Base-by-base conservation (phyloP, 2,329 filamentous ascomycete genomes). In the Fusarium sp. region DNA sequence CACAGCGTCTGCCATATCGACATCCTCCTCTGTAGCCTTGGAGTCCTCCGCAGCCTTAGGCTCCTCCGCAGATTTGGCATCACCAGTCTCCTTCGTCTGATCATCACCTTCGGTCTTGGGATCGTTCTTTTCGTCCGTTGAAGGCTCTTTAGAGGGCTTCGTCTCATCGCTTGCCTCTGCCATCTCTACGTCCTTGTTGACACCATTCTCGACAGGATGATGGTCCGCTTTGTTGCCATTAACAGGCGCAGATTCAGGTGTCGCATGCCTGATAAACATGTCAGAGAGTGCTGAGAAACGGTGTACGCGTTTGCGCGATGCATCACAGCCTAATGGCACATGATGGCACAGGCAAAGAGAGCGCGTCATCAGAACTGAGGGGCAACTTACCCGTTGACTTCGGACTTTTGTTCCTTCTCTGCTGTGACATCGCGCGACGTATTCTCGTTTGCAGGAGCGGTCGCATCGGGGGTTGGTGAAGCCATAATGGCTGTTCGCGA, bases 401-500 rank as follows among this genome's bases (percentile, higher is more conserved):
- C 79, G 58, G 81, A 67, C 57, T 79, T 82, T 37, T 75, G 70
- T 47, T 80, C 80, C 72, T 79, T 79, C 25, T 78, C 75, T n/a
- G 67, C 53, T 58, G 72, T 75, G 32, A 74, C 70, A 47, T 80
- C 78, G 44, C 67, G 76, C 79, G 84, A 81, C 83, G 89, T 90
- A 77, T 86, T 81, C 77, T 88, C 87, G 78, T 81, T 43, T 30
- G 49, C 37, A 13, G 58, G 74, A 74, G 79, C 72, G 69, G 81
- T 75, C 60, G 80, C 78, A 77, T 87, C 83, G 69, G 84, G 80
- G 50, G 80, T 81, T 70, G 86, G 84, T 75, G 87, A 87, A 72
- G 87, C 85, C 87, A 89, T 89, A 78, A 84, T 84, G 85, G 86
- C 85, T 83, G 85, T 86, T 82, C 82, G 85, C 81, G 79, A 75